These are phyloP conservation scores for Annulohypoxylon bovei DNA, from an alignment of 495 filamentous ascomycete genomes.

Conservation along the genomic window DNA sequence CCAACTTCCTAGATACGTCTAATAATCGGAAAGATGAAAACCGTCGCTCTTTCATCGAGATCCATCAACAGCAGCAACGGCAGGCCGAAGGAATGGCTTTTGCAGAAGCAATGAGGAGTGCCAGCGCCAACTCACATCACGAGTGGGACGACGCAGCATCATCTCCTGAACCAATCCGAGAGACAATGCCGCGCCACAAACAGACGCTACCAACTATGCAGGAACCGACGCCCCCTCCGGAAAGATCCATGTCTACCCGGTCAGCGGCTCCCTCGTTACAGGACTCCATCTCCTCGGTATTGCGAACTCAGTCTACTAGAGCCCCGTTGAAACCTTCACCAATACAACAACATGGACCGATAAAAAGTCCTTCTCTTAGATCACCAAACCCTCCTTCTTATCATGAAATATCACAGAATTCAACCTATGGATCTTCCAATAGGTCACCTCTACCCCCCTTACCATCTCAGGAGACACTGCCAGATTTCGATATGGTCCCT, in stretches of 20 bases:
- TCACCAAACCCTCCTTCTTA: conserved; percentile 32
- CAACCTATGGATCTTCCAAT: conserved; percentile 10
- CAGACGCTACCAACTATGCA: conserved; percentile 26
- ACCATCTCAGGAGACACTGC: conserved; percentile 24
- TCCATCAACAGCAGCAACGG: conserved; percentile 77
- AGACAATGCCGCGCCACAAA: conserved; percentile 30
- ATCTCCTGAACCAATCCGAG: conserved; percentile 40
- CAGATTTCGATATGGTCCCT: conserved; percentile 39
- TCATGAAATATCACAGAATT: conserved; percentile 13
- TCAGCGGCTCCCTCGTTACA: conserved; percentile 34
- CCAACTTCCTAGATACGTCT: conserved; percentile 47
- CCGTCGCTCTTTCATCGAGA: conserved; percentile 60
- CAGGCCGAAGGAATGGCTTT: conserved; percentile 76
- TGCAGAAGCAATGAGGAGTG: conserved; percentile 59
- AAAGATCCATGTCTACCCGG: conserved; percentile 37
- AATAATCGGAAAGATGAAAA: conserved; percentile 52
- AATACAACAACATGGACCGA: conserved; percentile 28
- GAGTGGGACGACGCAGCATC: conserved; percentile 42
- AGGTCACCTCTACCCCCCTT: conserved; percentile 41
- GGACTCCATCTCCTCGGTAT: conserved; percentile 44
- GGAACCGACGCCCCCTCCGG: conserved; percentile 38
- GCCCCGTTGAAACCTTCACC: conserved; percentile 38
- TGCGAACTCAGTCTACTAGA: conserved; percentile 45
- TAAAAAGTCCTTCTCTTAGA: conserved; percentile 31
- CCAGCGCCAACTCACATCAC: conserved; percentile 39